Percentiles rank a stretch among this genome's conserved stretches.
These are phyloP conservation scores for Elongisporangium undulatum DNA, from an alignment of 352 stramenopile species.

Conservation along the genomic window DNA sequence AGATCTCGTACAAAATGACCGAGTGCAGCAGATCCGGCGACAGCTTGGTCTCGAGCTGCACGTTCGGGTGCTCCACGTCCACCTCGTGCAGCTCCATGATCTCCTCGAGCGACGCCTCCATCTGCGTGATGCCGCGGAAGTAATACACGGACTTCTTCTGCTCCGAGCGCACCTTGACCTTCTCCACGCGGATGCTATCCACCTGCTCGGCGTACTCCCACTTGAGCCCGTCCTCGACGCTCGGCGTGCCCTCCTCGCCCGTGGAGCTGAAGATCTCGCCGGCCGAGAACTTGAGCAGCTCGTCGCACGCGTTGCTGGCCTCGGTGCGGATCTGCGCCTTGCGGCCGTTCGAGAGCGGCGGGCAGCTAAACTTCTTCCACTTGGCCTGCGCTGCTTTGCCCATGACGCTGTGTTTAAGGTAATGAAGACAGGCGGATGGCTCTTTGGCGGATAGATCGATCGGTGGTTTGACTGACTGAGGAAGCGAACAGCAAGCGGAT, in stretches of 20 bases:
- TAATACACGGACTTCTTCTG: constrained; percentile 64
- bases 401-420: too few relatives aligned
- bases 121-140: constrained; percentile 61
- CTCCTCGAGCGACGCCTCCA: constrained; percentile 64
- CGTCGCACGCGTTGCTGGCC: constrained; percentile 70
- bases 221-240: constrained; percentile 42
- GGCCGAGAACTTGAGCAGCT: constrained; percentile 69
- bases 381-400: constrained; percentile 23
- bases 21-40: constrained; percentile 73
- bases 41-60: constrained; percentile 71
- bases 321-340: constrained; percentile 68
- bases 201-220: constrained; percentile 76
- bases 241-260: constrained; percentile 14
- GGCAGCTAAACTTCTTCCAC: constrained; percentile 77
- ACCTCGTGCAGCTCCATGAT: constrained; percentile 74
- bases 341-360: constrained; percentile 51
- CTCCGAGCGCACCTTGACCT: constrained; percentile 63
- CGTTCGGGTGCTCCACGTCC: constrained; percentile 65
- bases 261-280: constrained; percentile 41
- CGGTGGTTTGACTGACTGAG: too few relatives aligned
- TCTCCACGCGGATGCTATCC: constrained; percentile 68
- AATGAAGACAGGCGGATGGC: too few relatives aligned
- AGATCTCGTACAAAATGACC: constrained; percentile 75
- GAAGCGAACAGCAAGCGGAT: too few relatives aligned
- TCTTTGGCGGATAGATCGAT: too few relatives aligned